Percentiles rank a stretch among this genome's conserved stretches.
Conservation (phyloP, 2,329 filamentous ascomycete species). For the Colletotrichum eleusines region DNA sequence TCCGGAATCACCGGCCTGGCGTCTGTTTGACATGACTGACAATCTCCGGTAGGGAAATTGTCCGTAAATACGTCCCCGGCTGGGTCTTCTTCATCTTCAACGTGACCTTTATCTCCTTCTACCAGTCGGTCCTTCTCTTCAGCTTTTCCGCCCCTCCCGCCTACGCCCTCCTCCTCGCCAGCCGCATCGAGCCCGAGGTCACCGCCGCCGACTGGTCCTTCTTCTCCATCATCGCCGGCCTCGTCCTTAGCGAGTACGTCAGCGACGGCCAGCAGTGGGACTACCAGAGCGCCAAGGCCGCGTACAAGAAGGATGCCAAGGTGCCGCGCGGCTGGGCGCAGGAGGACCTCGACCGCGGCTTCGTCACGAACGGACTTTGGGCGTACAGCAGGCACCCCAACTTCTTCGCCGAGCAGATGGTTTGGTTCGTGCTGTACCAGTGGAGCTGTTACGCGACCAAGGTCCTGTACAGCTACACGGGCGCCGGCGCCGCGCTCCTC, state of each 20-base stretch:
- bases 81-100: conserved; percentile 87
- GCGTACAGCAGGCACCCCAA: conserved; percentile 93
- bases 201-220: conserved; percentile 62
- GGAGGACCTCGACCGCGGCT: conserved; percentile 89
- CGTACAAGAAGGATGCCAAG: conserved; percentile 80
- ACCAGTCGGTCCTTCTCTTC: conserved; percentile 86
- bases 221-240: conserved; percentile 58
- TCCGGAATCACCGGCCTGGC: neutral
- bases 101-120: conserved; percentile 86
- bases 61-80: conserved; percentile 74
- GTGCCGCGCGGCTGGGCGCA: conserved; percentile 74
- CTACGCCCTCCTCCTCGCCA: conserved; percentile 83
- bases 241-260: conserved; percentile 78
- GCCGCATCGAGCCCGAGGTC: conserved; percentile 68
- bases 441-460: conserved; percentile 85
- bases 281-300: conserved; percentile 84
- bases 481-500: conserved; percentile 75
- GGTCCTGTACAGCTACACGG: conserved; percentile 82
- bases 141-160: conserved; percentile 80
- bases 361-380: conserved; percentile 87
- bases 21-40: conserved; percentile 42
- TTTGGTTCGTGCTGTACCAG: conserved; percentile 90
- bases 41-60: conserved; percentile 68
- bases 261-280: conserved; percentile 95
- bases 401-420: conserved; percentile 89